Conservation (phyloP, 768 basidiomycete species). For the Boletus coccyginus region DNA sequence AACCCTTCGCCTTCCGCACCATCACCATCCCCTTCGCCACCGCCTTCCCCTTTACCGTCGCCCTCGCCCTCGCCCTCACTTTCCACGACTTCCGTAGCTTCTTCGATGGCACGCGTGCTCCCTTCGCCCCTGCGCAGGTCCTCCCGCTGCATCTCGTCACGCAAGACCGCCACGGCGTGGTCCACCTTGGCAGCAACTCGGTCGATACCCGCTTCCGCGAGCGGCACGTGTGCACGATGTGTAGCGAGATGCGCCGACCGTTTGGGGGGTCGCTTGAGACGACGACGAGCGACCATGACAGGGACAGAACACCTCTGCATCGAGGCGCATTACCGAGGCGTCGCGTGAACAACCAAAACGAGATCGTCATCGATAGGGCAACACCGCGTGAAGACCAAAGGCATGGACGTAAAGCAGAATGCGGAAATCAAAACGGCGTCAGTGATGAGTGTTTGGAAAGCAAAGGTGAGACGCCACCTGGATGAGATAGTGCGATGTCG, state of each 20-base stretch:
- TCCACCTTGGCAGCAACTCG: conserved; percentile 84
- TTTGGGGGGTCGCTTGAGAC: conserved; percentile 83
- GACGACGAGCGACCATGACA: conserved; percentile 92
- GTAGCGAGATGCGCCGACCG: conserved; percentile 78
- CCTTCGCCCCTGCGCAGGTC: conserved; percentile 41
- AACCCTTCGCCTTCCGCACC: conserved; percentile 33
- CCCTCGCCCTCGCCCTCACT: conserved; percentile 27
- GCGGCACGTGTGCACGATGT: conserved; percentile 77
- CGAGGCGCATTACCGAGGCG: neutral
- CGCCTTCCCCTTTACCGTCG: conserved; percentile 17
- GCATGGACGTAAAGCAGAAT: neutral
- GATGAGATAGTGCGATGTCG: conserved; percentile 92
- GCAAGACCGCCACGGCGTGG: conserved; percentile 78
- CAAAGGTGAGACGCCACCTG: conserved; percentile 45
- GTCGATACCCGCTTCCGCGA: conserved; percentile 85
- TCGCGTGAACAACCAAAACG: neutral
- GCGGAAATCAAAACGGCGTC: neutral
- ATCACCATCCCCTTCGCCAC: conserved; percentile 21
- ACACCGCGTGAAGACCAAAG: neutral
- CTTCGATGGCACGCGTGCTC: conserved; percentile 15
- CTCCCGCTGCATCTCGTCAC: conserved; percentile 70
- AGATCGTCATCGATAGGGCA: neutral
- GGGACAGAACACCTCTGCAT: conserved; percentile 87
- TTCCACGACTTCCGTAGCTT: conserved; percentile 25
- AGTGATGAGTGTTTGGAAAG: neutral